These are phyloP conservation scores for Fusarium sublunatum DNA, from an alignment of 2,329 filamentous ascomycete species.

Conservation along the genomic window DNA sequence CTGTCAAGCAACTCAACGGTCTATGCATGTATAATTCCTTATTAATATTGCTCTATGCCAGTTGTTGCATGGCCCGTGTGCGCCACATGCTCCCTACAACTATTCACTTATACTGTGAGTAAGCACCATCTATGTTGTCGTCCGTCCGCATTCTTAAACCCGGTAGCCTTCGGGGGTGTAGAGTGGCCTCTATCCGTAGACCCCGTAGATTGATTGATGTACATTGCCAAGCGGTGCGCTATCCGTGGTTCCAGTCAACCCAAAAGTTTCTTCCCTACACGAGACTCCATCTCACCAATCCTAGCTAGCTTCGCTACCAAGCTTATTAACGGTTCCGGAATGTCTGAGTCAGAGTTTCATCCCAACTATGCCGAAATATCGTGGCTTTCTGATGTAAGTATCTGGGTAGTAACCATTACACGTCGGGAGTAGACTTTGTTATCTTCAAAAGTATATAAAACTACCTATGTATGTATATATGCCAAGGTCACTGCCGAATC, in stretches of 20 bases:
- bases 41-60: conserved; percentile 14
- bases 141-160: conserved; percentile 7
- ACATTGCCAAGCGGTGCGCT: conserved; percentile 29
- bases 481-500: conserved; percentile 14
- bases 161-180: conserved; percentile 24
- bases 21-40: conserved; percentile 24
- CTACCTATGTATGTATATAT: conserved; percentile 38
- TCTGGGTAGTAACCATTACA: background rate
- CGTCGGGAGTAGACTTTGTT: background rate
- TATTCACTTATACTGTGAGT: background rate
- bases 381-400: background rate
- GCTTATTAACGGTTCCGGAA: background rate
- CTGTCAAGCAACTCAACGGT: conserved; percentile 10
- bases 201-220: conserved; percentile 13
- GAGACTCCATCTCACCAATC: conserved; percentile 19
- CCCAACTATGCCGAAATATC: conserved; percentile 1
- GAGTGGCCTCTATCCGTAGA: conserved; percentile 6
- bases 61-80: conserved; percentile 21
- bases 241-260: conserved; percentile 3
- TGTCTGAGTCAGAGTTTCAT: conserved; percentile 8
- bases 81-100: conserved; percentile 16
- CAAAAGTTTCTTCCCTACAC: conserved; percentile 24
- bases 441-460: conserved; percentile 25
- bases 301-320: conserved; percentile 3
- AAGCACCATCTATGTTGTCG: conserved; percentile 13